These are phyloP conservation scores for Quercus wislizeni DNA, from an alignment of 306 rosid species.

Conservation along the genomic window DNA sequence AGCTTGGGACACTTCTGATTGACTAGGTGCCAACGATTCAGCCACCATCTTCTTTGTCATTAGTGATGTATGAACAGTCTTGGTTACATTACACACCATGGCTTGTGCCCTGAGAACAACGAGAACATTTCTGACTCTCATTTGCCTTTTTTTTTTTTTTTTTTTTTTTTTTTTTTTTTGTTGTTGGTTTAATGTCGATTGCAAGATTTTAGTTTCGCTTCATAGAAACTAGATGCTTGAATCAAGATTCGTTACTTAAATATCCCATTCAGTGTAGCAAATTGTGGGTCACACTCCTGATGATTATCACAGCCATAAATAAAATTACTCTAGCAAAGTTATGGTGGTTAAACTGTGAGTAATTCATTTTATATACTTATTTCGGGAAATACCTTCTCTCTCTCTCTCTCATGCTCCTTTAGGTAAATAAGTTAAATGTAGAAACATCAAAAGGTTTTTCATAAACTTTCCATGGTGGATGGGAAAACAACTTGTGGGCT, in stretches of 20 bases:
- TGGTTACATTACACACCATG: constrained; percentile 19
- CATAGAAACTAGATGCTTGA: constrained; percentile 36
- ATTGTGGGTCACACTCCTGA: constrained; percentile 26
- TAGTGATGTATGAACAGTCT: constrained; percentile 14
- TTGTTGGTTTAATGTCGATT: constrained; percentile 17
- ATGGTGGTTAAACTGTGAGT: constrained; percentile 4
- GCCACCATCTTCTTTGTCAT: constrained; percentile 24
- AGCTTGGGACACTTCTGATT: constrained; percentile 93
- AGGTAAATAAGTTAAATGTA: too few species aligned
- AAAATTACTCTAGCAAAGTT: constrained; percentile 31
- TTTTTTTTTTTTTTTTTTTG: too few species aligned
- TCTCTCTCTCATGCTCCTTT: background rate
- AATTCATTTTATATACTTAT: too few species aligned
- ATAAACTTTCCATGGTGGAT: too few species aligned
- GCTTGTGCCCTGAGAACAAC: constrained; percentile 21
- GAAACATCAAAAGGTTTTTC: too few species aligned
- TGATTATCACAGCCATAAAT: constrained; percentile 37
- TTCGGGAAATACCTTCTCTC: background rate
- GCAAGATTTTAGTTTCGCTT: constrained; percentile 40
- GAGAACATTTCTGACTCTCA: constrained; percentile 28
- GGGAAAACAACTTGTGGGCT: too few species aligned
- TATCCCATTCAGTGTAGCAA: constrained; percentile 28
- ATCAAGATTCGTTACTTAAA: constrained; percentile 23
- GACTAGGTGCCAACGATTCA: constrained; percentile 28
- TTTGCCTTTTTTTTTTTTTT: constrained; percentile 6